Base-by-base conservation (phyloP, 176 grass and related monocot genomes). In the Carex scoparia region DNA sequence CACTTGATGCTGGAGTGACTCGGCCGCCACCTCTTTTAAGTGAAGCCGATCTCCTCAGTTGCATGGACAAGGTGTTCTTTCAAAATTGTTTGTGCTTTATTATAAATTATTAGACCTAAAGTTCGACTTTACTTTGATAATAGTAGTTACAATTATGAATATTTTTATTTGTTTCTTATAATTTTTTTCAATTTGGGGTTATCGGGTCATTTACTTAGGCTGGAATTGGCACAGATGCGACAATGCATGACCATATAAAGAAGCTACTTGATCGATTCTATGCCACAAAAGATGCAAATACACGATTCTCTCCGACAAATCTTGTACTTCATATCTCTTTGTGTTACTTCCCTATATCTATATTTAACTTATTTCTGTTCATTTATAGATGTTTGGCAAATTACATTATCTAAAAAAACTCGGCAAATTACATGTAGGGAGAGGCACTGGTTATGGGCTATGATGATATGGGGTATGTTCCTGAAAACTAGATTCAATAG, bases 161-260 rank as follows among this genome's bases (percentile, higher is more conserved):
- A 32, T 58, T 55, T 11, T 87, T 61, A 61, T 80, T 32, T 61
- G 1, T 65, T 55, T 71, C 66, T 40, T 31, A 79, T 87, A 55
- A 12, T 16, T 65, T 88, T 68, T 51, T 42, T 71, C 66, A 37
- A 69, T 87, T 85, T 84, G 48, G 71, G 46, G 30, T 83, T 44
- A 80, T 55, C 77, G 55, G 37, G 72, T 30, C 84, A 75, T 88
- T 67, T 90, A 88, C 90, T 69, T 82, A 98, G 95, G 91, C 95
- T 85, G 95, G 95, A 92, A 98, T 98, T 81, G 95, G 95, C 69
- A 98, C 95, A 58, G 95, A 98, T 84, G 95, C 95, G 65, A 98
- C 95, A 61, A 98, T 98, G 95, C 95, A 98, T 87, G 95, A 98
- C 61, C 93, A 98, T 86, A 98, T 98, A 76, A 98, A 98, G 62